Evolutionary conservation across 2,329 filamentous ascomycete species (phyloP), one percentile per base, ranked within the genome.

Genomic region (Leptographium radiaticola): DNA sequence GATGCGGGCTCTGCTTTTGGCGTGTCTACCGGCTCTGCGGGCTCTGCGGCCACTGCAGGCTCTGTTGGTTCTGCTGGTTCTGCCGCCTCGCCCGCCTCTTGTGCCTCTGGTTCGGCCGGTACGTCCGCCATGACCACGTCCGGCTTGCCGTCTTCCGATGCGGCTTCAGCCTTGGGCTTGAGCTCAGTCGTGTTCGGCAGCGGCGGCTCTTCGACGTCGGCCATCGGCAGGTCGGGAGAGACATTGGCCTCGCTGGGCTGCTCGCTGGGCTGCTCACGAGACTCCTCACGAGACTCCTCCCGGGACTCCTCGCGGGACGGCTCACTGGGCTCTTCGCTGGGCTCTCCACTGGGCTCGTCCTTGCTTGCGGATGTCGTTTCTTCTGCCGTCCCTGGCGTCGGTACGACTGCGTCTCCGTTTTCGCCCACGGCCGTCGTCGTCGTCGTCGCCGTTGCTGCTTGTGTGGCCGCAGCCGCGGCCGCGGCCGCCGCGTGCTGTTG

Each of bases 401-500:
- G 18, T 6, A 30, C 31, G 38, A 4, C 31, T 5, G 40, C 36
- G 9, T 49, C 57, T 1, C 51, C 55, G 0, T 54, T 55, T 0
- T 53, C 55, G 0, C 53, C 57, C 0, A 57, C 56, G 0, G 57
- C 48, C 1, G 50, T 46, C 44, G 39, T 15, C 42, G 39, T 15
- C 5, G 54, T 4, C 51, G 43, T 13, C 13, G 50, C 12, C 30
- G 30, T 20, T 11, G 42, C n/a, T 15, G 34, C 36, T 40, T 7
- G n/a, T 6, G 30, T 40, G 10, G 53, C 57, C 4, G 54, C 55
- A 1, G 57, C 57, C 0, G 55, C 55, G 0, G 55, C 57, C 0
- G 58, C 56, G 0, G 58, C 52, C 2, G 51, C 51, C 6, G 54
- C 54, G 9, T 49, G 46, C 18, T 20, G 55, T 52, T 8, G 53